Evolutionary conservation across 176 grass and related monocot species (phyloP).

Genomic region (Musa itinerans): DNA sequence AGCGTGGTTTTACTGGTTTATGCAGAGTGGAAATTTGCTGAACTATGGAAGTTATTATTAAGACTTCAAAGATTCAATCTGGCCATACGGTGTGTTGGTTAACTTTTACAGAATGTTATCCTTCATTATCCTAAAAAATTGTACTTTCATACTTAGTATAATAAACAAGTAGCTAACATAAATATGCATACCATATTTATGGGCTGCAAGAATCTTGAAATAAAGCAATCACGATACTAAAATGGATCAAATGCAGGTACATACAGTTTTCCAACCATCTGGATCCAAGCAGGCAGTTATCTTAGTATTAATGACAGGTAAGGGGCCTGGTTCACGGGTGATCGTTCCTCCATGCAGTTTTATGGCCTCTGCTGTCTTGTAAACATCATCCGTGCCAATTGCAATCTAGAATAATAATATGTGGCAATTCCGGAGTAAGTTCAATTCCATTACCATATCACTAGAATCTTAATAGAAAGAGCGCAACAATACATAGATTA

Average conservation of each 20-base stretch:
- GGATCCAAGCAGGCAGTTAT: constrained; percentile 86
- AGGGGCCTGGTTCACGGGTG: constrained; percentile 78
- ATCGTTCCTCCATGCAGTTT: constrained; percentile 63
- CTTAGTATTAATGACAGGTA: constrained; percentile 85
- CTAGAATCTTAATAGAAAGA: too few relatives aligned
- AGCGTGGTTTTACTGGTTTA: background rate
- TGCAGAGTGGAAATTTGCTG: background rate
- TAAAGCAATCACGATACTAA: background rate
- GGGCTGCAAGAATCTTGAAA: background rate
- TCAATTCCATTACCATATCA: background rate
- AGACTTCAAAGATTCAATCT: too few relatives aligned
- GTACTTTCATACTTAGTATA: background rate
- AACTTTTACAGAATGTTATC: too few relatives aligned
- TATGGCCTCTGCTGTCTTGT: constrained; percentile 80
- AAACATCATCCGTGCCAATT: constrained; percentile 96
- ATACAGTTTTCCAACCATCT: constrained; percentile 96
- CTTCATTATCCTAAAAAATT: too few relatives aligned
- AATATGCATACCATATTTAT: background rate
- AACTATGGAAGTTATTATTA: background rate
- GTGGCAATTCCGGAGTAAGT: background rate
- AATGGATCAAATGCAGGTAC: constrained; percentile 6
- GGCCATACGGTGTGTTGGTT: too few relatives aligned
- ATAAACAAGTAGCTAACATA: background rate
- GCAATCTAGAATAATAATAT: constrained; percentile 49
- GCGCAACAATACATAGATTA: background rate